A percentile compares a stretch with the other conserved stretches of the same genome.
These are phyloP conservation scores for Arctium minus DNA, from an alignment of 129 eudicot species.

Conservation along the genomic window DNA sequence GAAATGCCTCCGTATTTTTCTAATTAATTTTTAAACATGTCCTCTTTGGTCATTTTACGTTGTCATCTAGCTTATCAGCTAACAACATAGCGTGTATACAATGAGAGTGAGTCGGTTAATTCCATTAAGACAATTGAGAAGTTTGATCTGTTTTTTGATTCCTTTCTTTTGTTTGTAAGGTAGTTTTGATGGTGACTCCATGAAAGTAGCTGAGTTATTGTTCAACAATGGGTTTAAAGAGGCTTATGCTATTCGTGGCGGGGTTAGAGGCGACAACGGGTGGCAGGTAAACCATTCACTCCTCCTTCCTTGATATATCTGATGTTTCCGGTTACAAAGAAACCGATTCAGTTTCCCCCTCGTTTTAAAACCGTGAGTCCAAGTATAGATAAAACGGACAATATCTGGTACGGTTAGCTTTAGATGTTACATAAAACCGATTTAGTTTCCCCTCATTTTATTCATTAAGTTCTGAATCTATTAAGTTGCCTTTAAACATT, in stretches of 20 bases:
- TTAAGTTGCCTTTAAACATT: no score
- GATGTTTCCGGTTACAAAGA: neutral
- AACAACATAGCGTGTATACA: neutral
- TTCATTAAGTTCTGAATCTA: no score
- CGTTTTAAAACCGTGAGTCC: no score
- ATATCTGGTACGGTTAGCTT: no score
- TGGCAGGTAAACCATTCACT: constrained; percentile 64
- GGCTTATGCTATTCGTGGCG: constrained; percentile 91
- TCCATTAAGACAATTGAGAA: neutral
- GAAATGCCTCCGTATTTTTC: no score
- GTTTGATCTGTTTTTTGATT: constrained; percentile 28
- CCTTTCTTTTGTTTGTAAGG: constrained; percentile 73
- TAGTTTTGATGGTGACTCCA: constrained; percentile 95
- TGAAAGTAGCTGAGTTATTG: constrained; percentile 80
- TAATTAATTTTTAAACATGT: no score
- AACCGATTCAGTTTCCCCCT: no score
- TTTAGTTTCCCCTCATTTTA: no score
- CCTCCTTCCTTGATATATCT: neutral
- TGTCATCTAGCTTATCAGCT: neutral
- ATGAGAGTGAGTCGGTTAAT: neutral
- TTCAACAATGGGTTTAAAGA: constrained; percentile 84
- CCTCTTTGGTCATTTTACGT: neutral
- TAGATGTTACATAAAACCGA: no score
- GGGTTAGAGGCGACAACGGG: constrained; percentile 82
- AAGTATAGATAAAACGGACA: neutral